Evolutionary conservation across 2,329 filamentous ascomycete species (phyloP).

Genomic region (Tolypocladium sp.): DNA sequence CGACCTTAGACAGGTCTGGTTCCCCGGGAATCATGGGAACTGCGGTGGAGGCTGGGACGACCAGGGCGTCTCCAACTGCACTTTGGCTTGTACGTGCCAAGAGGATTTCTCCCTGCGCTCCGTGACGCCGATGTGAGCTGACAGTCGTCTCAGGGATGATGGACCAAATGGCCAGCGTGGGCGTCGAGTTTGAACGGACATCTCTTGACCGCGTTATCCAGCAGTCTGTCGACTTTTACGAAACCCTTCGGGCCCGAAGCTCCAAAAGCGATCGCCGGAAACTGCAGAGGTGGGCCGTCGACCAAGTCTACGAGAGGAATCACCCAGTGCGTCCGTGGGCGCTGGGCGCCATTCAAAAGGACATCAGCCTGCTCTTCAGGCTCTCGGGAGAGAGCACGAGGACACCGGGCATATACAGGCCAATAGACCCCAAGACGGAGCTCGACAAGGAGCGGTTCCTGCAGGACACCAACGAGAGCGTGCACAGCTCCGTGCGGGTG

Average conservation of each 20-base stretch:
- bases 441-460: slow-evolving; percentile 28
- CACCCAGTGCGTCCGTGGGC: slow-evolving; percentile 38
- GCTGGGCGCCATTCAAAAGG: slow-evolving; percentile 33
- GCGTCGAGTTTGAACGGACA: slow-evolving; percentile 36
- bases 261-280: slow-evolving; percentile 4
- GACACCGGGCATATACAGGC: slow-evolving; percentile 39
- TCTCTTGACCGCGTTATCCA: slow-evolving; percentile 31
- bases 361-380: slow-evolving; percentile 30
- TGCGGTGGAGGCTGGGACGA: slow-evolving; percentile 59
- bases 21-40: slow-evolving; percentile 63
- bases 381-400: slow-evolving; percentile 32
- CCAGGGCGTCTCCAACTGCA: slow-evolving; percentile 31
- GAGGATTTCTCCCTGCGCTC: rapidly evolving
- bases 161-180: slow-evolving; percentile 43
- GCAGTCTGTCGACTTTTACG: slow-evolving; percentile 22
- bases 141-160: slow-evolving; percentile 38
- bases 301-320: slow-evolving; percentile 37
- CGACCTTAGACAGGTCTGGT: slow-evolving; percentile 49
- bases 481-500: slow-evolving; percentile 46
- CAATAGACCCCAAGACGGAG: slow-evolving; percentile 30
- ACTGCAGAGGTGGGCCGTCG: slow-evolving; percentile 32
- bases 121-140: neutral
- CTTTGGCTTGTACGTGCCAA: slow-evolving; percentile 26
- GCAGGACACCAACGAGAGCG: slow-evolving; percentile 43
- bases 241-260: slow-evolving; percentile 6